Evolutionary conservation across 768 basidiomycete species (phyloP).

Genomic region (Collybiopsis luxurians): DNA sequence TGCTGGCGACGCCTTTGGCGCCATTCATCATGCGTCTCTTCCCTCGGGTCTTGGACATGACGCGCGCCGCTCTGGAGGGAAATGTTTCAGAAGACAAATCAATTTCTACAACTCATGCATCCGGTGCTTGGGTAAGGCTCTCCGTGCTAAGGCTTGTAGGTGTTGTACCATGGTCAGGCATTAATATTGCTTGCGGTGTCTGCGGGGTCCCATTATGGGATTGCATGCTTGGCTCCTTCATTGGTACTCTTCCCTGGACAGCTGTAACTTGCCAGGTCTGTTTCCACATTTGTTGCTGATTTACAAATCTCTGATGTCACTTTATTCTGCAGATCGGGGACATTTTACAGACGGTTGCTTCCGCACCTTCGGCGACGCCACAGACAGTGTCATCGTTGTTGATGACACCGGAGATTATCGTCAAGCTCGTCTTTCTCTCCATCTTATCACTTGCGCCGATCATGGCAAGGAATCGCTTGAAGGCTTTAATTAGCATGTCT

Average conservation of each 20-base stretch:
- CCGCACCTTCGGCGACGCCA: slow-evolving; percentile 63
- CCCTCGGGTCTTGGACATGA: slow-evolving; percentile 82
- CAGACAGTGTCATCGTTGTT: slow-evolving; percentile 86
- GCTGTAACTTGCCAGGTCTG: slow-evolving; percentile 86
- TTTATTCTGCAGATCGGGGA: slow-evolving; percentile 65
- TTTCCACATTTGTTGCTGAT: slow-evolving; percentile 11
- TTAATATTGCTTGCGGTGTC: slow-evolving; percentile 95
- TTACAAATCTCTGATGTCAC: background rate
- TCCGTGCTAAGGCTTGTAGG: slow-evolving; percentile 88
- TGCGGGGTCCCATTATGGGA: slow-evolving; percentile 75
- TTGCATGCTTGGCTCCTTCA: slow-evolving; percentile 79
- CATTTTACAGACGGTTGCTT: slow-evolving; percentile 81
- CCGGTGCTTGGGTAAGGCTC: slow-evolving; percentile 77
- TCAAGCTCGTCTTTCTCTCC: slow-evolving; percentile 81
- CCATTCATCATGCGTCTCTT: slow-evolving; percentile 80
- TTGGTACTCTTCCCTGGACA: slow-evolving; percentile 85
- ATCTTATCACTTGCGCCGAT: slow-evolving; percentile 87
- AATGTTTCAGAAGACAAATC: slow-evolving; percentile 10
- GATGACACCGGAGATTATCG: slow-evolving; percentile 75
- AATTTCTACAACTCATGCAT: slow-evolving; percentile 26
- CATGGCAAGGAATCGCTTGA: slow-evolving; percentile 49
- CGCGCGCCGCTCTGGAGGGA: slow-evolving; percentile 76
- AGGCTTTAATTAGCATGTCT: slow-evolving; percentile 3
- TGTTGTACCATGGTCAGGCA: slow-evolving; percentile 94
- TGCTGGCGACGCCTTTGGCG: slow-evolving; percentile 79